Evolutionary conservation across 2,329 filamentous ascomycete genomes (phyloP), one percentile per base, ranked within the genome.

Genomic region (Nigrograna mackinnonii): DNA sequence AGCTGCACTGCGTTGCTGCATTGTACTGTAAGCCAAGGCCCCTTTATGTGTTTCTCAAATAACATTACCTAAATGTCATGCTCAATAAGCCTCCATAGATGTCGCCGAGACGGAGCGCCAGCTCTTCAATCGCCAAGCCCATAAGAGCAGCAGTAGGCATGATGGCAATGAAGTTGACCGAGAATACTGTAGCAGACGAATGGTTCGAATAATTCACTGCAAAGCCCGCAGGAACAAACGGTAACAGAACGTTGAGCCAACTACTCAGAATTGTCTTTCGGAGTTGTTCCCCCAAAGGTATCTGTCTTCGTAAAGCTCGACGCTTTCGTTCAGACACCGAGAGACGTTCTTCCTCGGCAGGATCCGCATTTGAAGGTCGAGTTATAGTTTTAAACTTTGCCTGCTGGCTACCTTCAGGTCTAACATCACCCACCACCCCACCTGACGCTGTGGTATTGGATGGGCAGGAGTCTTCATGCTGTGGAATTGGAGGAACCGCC

Each of bases 1-100:
- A 47, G 37, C 30, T 47, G 44, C 12, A 42, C 40, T 3, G 44
- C 37, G 22, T 47, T 50, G 37, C 44, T 47, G 14, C 18, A 26
- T 11, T 4, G n/a, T 4, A 12, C 16, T 36, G 21, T 37, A 22
- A 24, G 13, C 14, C 17, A 5, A 6, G 9, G 5, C 17, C 4
- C 24, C 6, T 3, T 22, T 22, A 3, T 4, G 28, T 22, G 14
- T 6, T 33, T 19, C 9, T 35, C 5, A 5, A 19, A 12, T 17
- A n/a, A n/a, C n/a, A 26, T 16, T 31, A 47, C 45, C 37, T 28
- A 28, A 44, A 50, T 12, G 44, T 43, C 31, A 44, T 44, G 17
- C 34, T 39, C 16, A 50, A 18, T 13, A 50, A 11, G 5, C 26
- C 38, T 21, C 39, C 30, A 16, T 37, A 9, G 7, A 22, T 28